Evolutionary conservation across 371 early-diverging fungal genomes (phyloP).

Genomic region (Mortierella polycephala): DNA sequence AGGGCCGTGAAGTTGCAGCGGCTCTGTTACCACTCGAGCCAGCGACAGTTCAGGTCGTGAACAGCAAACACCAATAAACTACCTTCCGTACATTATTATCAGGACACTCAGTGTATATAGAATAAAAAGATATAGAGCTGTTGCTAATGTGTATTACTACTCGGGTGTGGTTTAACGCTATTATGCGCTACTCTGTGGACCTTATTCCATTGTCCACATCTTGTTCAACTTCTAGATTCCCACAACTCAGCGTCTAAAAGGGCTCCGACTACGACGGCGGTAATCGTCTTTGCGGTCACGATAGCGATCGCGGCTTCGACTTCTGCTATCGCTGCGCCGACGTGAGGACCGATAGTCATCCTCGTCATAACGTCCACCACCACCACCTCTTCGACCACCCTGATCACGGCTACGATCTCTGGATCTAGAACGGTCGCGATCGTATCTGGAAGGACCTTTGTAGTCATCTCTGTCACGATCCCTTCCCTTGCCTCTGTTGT

Average conservation of each 20-base stretch:
- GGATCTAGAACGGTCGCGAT: constrained; percentile 41
- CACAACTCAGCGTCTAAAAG: constrained; percentile 19
- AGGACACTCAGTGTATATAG: too few species aligned
- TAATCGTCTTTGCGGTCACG: constrained; percentile 35
- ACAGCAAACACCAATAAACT: constrained; percentile 15
- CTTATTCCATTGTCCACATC: too few species aligned
- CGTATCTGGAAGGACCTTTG: constrained; percentile 36
- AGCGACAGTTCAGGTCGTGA: constrained; percentile 34
- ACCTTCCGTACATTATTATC: neutral
- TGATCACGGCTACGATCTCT: constrained; percentile 22
- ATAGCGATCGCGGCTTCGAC: constrained; percentile 39
- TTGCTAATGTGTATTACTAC: neutral
- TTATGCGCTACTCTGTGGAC: too few species aligned
- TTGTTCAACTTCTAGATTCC: neutral
- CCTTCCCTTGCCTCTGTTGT: constrained; percentile 39
- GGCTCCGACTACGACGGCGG: constrained; percentile 47
- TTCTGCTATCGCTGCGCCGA: constrained; percentile 31
- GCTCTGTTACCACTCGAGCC: constrained; percentile 64
- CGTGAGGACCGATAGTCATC: constrained; percentile 37
- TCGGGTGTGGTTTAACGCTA: neutral
- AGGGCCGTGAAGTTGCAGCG: constrained; percentile 70
- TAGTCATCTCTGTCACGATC: constrained; percentile 57
- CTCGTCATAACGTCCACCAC: constrained; percentile 26
- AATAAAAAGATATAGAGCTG: too few species aligned
- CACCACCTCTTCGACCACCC: constrained; percentile 17